Evolutionary conservation across 345 rosid species (phyloP), one percentile per base, ranked within the genome.

Genomic region (Moricandia moricandioides): DNA sequence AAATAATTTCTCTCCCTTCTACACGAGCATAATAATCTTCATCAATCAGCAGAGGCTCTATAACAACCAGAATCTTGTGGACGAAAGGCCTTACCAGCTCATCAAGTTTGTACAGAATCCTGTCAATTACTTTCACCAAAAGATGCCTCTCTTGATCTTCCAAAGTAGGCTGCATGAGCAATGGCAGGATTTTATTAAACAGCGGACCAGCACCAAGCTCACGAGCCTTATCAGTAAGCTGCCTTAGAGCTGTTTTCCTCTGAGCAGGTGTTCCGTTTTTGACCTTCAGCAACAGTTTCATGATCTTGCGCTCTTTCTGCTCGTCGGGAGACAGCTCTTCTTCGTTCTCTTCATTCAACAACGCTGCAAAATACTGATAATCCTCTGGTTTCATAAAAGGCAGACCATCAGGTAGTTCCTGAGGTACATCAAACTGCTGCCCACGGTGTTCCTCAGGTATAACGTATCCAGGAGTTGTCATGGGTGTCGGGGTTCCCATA

Each of bases 61-160:
- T 95, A 74, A 95, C 99, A 54, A 95, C 99, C 81, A 95, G 99
- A 82, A 95, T 90, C 80, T 92, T 95, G 81, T 95, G 99, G 73
- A 95, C 99, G 69, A 61, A 92, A 43, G 98, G 99, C 82, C 99
- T 87, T 54, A 95, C 97, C 87, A 95, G 73, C 86, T 95, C 99
- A 85, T 95, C 99, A 75, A 95, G 85, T 73, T 90, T 92, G 74
- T 95, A 95, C 67, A 95, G 79, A 69, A 95, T 87, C 73, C 99
- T 90, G 66, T 95, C 97, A 81, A 95, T 95, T 33, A 95, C 98
- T 88, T 95, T 95, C 31, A 92, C 99, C 79, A 95, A 82, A 74
- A 92, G 99, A 88, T 95, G 99, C 82, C 99, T 88, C 83, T 95
- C 99, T 70, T 95, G 99, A 83, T 95, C 99, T 81, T 95, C 98